Conservation (phyloP, 495 filamentous ascomycete species). For the Ramalina intermedia region DNA sequence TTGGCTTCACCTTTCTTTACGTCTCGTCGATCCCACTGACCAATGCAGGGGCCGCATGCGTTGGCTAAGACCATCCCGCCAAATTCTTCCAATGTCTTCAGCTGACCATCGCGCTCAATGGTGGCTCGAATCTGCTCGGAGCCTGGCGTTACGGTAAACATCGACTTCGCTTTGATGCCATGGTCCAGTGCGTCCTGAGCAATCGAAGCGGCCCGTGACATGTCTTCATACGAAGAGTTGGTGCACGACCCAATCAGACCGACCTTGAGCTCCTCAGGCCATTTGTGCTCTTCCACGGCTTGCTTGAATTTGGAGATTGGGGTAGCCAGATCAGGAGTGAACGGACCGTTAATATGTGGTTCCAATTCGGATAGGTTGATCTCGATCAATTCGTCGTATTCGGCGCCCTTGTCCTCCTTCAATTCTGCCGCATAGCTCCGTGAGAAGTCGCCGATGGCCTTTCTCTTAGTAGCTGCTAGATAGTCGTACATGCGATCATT, state of each 20-base stretch:
- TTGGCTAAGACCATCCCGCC: conserved; percentile 94
- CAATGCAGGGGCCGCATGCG: conserved; percentile 73
- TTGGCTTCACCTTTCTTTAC: conserved; percentile 96
- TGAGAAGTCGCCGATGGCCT: conserved; percentile 78
- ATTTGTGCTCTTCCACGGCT: conserved; percentile 84
- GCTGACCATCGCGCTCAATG: conserved; percentile 87
- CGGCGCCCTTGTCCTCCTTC: conserved; percentile 76
- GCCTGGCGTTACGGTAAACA: conserved; percentile 91
- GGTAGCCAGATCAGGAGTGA: conserved; percentile 98
- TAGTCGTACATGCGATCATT: conserved; percentile 97
- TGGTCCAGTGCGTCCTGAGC: conserved; percentile 88
- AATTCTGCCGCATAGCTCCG: conserved; percentile 75
- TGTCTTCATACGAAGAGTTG: conserved; percentile 99
- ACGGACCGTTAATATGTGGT: conserved; percentile 97
- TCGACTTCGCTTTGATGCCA: conserved; percentile 83
- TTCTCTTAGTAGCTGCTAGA: conserved; percentile 81
- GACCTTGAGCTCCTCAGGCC: conserved; percentile 96
- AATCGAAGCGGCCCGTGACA: conserved; percentile 90
- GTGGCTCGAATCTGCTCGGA: conserved; percentile 97
- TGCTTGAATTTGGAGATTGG: conserved; percentile 96
- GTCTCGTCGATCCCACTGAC: conserved; percentile 88
- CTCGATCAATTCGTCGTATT: conserved; percentile 95
- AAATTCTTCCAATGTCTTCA: conserved; percentile 93
- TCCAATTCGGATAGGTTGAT: conserved; percentile 90
- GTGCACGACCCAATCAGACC: conserved; percentile 97